A percentile compares a stretch with the other conserved stretches of the same genome.
Conservation (phyloP, 345 rosid species). For the Eucalyptus victrix region DNA sequence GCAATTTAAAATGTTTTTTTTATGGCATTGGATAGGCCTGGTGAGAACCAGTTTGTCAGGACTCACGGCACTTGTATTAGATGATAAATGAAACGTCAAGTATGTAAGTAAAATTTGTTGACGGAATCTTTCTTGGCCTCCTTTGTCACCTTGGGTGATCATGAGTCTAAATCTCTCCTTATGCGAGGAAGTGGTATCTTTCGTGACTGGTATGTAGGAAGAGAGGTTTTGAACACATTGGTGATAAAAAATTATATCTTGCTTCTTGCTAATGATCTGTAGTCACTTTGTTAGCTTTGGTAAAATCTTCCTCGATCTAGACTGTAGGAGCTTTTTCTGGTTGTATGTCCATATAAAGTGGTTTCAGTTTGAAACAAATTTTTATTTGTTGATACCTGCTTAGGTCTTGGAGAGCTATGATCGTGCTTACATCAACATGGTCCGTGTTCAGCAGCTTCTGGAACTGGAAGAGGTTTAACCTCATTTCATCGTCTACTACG, state of each 20-base stretch:
- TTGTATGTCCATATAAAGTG: neutral
- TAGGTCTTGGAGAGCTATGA: constrained; percentile 98
- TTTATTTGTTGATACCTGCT: neutral
- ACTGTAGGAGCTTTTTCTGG: neutral
- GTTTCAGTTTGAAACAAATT: neutral
- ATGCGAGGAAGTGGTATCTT: neutral
- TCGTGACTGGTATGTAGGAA: neutral
- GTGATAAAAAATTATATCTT: neutral
- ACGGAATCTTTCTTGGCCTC: neutral
- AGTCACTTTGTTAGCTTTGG: neutral
- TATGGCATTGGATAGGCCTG: neutral
- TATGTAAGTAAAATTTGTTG: neutral
- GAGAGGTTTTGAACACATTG: neutral
- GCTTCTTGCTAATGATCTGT: neutral
- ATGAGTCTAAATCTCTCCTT: neutral
- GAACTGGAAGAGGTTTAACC: constrained; percentile 89
- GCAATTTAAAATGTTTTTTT: neutral
- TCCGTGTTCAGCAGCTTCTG: constrained; percentile 96
- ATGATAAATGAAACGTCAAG: neutral
- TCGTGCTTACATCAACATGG: constrained; percentile 95
- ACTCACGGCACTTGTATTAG: neutral
- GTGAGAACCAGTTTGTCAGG: neutral
- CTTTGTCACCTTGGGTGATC: neutral
- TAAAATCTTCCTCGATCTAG: neutral
- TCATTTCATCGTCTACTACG: neutral